A percentile compares a stretch with the other conserved stretches of the same genome.
phyloP scores from a whole-genome alignment of 345 rosid genomes.

The Nasturtium officinale region DNA sequence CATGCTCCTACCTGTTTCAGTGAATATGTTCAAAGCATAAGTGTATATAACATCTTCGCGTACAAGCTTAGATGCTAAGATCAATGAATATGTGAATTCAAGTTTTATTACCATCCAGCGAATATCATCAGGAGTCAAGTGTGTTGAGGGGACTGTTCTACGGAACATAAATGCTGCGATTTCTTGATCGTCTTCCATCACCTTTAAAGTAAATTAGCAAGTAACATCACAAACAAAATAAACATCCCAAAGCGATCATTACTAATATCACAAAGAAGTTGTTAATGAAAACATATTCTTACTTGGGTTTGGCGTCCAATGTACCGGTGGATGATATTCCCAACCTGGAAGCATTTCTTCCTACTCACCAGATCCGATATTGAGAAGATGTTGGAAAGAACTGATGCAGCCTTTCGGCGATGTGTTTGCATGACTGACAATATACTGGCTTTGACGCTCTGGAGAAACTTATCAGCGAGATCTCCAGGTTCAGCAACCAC shows the following conservation, averaged over 20 bases:
- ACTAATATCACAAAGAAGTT: slow-evolving; percentile 13
- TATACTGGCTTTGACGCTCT: slow-evolving; percentile 75
- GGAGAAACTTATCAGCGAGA: slow-evolving; percentile 84
- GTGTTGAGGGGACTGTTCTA: slow-evolving; percentile 85
- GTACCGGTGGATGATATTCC: slow-evolving; percentile 82
- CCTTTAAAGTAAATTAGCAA: slow-evolving; percentile 45
- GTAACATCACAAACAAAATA: slow-evolving; percentile 18
- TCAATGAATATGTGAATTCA: slow-evolving; percentile 42
- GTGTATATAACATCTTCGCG: not conserved
- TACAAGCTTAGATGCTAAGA: slow-evolving; percentile 9
- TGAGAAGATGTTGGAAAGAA: slow-evolving; percentile 66
- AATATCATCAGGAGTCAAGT: slow-evolving; percentile 86
- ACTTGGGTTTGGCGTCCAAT: slow-evolving; percentile 97
- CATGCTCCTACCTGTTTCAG: slow-evolving; percentile 84
- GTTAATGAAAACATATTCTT: slow-evolving; percentile 40
- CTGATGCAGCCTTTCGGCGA: slow-evolving; percentile 56
- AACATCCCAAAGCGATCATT: slow-evolving; percentile 2
- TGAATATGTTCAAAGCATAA: not conserved
- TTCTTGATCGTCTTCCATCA: slow-evolving; percentile 96
- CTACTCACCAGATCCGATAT: slow-evolving; percentile 67
- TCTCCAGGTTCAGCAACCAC: slow-evolving; percentile 99
- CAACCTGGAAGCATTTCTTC: slow-evolving; percentile 86
- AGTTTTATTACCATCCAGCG: slow-evolving; percentile 85
- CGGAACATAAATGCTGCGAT: slow-evolving; percentile 94
- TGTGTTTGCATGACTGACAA: slow-evolving; percentile 58